These are phyloP conservation scores for Lecanicillium sp. DNA, from an alignment of 2,329 filamentous ascomycete genomes.

Conservation along the genomic window DNA sequence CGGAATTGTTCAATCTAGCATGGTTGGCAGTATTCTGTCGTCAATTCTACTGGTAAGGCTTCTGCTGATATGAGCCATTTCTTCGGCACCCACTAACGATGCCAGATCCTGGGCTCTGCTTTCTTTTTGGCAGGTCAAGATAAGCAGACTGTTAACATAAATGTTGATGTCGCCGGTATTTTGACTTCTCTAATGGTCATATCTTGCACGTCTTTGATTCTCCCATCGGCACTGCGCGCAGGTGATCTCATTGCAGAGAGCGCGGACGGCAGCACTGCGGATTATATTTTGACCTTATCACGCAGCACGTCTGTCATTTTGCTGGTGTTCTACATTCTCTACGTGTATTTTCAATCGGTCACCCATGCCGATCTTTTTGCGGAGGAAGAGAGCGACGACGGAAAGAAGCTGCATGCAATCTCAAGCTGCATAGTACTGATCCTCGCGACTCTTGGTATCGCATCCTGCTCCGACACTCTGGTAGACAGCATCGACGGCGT, in stretches of 20 bases:
- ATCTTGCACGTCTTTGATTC: slow-evolving; percentile 11
- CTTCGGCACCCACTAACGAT: too few relatives aligned
- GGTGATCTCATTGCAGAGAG: slow-evolving; percentile 3
- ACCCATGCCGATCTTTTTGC: slow-evolving; percentile 13
- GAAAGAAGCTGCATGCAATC: slow-evolving; percentile 14
- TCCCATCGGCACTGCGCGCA: slow-evolving; percentile 8
- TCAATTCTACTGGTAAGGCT: slow-evolving; percentile 12
- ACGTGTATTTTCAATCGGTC: slow-evolving; percentile 12
- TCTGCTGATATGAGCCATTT: too few relatives aligned
- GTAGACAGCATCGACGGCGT: slow-evolving; percentile 20
- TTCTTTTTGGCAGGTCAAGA: slow-evolving; percentile 11
- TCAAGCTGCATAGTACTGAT: slow-evolving; percentile 17
- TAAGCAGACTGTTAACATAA: slow-evolving; percentile 13
- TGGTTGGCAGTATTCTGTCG: slow-evolving; percentile 13
- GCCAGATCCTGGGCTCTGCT: slow-evolving; percentile 10
- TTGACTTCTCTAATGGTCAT: slow-evolving; percentile 13
- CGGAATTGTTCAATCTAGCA: slow-evolving; percentile 12
- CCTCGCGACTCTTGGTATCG: slow-evolving; percentile 16
- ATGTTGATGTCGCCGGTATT: slow-evolving; percentile 12
- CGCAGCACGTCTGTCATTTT: slow-evolving; percentile 12
- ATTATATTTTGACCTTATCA: slow-evolving; percentile 12
- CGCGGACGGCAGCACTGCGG: not conserved
- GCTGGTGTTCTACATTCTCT: slow-evolving; percentile 9
- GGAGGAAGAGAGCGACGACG: slow-evolving; percentile 11
- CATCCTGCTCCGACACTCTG: slow-evolving; percentile 22